Base-by-base conservation (phyloP, 2,329 filamentous ascomycete species). In the Ascochyta fabae region DNA sequence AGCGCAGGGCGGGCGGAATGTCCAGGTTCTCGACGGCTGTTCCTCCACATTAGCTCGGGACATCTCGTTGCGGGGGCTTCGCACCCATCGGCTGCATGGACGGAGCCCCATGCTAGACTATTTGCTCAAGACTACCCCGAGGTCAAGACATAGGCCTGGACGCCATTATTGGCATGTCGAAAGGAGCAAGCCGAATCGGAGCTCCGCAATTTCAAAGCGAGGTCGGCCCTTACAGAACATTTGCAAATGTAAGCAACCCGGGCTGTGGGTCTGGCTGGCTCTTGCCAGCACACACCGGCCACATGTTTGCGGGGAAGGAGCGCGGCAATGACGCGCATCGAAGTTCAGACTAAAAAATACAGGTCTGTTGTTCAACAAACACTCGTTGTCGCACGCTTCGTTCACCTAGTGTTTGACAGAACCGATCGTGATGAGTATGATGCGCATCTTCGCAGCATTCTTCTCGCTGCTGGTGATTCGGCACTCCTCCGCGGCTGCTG, bases 21-120 rank as follows among this genome's bases (percentile, higher is more conserved):
- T 43, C 24, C 50, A 71, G 71, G 71, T 42, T 73, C 58, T 58
- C 65, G 67, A 73, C 72, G 72, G 71, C 57, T 48, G 59, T 46
- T 58, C 48, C 26, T 56, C 49, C 52, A 59, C 49, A 35, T 48
- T 58, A 60, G 67, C 69, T 74, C 70, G 69, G 71, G 60, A 63
- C 59, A 70, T 68, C 54, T 59, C 58, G 56, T 69, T 68, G 67
- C 66, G 61, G 50, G 46, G 40, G 33, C 53, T 23, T 61, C 61
- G 58, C 40, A 41, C 27, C 35, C 40, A 45, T 49, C 49, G 60
- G 42, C 51, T 53, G 49, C 50, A 59, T 47, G 46, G 29, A 36
- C 7, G 43, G 40, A 50, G 48, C 51, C 23, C 43, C 29, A 55
- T 48, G 45, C 12, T 40, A 43, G 36, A 40, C 40, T 24, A 36